phyloP scores from a whole-genome alignment of 345 rosid species.

The Erodium maritimum region DNA sequence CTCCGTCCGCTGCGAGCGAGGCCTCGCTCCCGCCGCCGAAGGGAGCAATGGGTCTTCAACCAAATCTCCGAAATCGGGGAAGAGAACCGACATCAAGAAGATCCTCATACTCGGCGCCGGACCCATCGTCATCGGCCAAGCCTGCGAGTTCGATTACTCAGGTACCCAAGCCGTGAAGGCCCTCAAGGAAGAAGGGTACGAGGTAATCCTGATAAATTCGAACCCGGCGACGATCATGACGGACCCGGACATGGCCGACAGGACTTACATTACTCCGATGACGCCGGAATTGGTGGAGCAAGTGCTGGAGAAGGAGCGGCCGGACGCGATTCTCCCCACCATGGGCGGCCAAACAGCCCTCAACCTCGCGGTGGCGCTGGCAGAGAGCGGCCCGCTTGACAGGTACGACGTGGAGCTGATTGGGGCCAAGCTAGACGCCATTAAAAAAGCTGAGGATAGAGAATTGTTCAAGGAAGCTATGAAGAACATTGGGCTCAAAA shows the following conservation, averaged over 20 bases:
- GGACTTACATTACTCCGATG: constrained; percentile 85
- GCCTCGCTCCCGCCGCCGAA: neutral
- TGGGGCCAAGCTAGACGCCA: constrained; percentile 88
- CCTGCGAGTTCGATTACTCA: constrained; percentile 96
- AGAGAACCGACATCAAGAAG: constrained; percentile 77
- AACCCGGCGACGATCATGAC: constrained; percentile 99
- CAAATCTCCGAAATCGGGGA: constrained; percentile 20
- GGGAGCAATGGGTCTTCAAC: constrained; percentile 2
- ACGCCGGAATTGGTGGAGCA: constrained; percentile 83
- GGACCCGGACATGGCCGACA: constrained; percentile 77
- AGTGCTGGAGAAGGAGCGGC: constrained; percentile 70
- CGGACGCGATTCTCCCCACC: constrained; percentile 80
- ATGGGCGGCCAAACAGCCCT: constrained; percentile 98
- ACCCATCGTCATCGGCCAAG: constrained; percentile 95
- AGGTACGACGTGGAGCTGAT: constrained; percentile 73
- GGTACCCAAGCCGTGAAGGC: constrained; percentile 98
- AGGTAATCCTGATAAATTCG: constrained; percentile 74
- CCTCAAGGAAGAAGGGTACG: constrained; percentile 76
- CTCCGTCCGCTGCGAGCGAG: constrained; percentile 1
- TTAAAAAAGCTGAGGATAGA: constrained; percentile 87
- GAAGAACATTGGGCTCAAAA: constrained; percentile 72
- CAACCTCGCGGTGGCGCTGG: constrained; percentile 84
- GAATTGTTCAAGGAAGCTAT: constrained; percentile 83
- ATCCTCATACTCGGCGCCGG: constrained; percentile 94
- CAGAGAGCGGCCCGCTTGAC: constrained; percentile 65